Evolutionary conservation across 495 filamentous ascomycete species (phyloP), one percentile per base, ranked within the genome.

Genomic region (Bombardia bombarda): DNA sequence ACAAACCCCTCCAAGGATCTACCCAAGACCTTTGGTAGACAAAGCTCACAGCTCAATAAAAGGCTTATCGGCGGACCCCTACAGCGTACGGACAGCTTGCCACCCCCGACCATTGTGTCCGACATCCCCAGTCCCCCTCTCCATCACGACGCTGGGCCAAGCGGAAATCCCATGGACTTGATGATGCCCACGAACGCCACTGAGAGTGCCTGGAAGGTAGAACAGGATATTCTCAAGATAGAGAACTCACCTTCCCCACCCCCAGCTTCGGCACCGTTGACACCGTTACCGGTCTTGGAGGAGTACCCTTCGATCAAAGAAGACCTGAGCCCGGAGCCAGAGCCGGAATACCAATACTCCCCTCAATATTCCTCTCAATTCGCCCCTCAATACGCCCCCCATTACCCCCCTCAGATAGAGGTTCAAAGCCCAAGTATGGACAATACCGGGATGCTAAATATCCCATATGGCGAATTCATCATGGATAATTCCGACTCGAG

Each of bases 171-270:
- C 18, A 69, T 69, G 66, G 60, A 64, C 34, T 56, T 69, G 51
- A 69, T 69, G 60, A 61, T 60, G 36, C 67, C 67, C 10, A 66
- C 67, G 40, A 69, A 62, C 47, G 45, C 53, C 23, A 47, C 44
- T 36, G 67, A 71, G 48, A 65, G 51, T 30, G 58, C 60, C 16
- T 60, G 50, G 45, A 48, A 44, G 40, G 19, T 55, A n/a, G 56
- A 65, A 36, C 67, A 69, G 38, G 63, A 64, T 32, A 55, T 65
- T 30, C 53, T 61, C 39, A 62, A 62, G 43, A 60, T 68, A 18
- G 58, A 68, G 40, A 66, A 58, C 50, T 63, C 66, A 5, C 54
- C 55, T 18, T 63, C 61, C 3, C 50, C 54, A 13, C 49, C 60
- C 1, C 26, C 43, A 4, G 16, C 24, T 20, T 32, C 21, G 10